Conservation (phyloP, 495 filamentous ascomycete species). For the Darksidea phi region DNA sequence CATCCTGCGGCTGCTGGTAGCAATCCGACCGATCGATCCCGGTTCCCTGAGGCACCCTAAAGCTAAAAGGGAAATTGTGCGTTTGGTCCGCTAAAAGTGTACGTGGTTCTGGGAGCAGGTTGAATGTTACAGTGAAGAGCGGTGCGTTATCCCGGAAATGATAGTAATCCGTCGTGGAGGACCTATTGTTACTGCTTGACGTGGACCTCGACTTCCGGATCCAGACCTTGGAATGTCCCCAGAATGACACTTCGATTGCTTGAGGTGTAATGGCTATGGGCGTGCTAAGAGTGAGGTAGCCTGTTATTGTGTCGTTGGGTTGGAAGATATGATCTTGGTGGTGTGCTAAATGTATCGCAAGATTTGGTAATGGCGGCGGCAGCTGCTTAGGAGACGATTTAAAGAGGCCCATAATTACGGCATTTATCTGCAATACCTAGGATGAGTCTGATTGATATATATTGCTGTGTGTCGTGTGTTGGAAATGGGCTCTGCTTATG, state of each 20-base stretch:
- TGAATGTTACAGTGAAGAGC: constrained; percentile 23
- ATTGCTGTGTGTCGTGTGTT: too few species aligned
- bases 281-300: constrained; percentile 10
- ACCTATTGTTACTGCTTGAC: background rate
- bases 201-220: constrained; percentile 7
- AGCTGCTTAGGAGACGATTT: too few species aligned
- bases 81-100: constrained; percentile 9
- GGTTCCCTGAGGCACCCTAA: constrained; percentile 22
- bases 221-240: constrained; percentile 23
- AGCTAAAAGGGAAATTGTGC: constrained; percentile 24
- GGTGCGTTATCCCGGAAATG: constrained; percentile 27
- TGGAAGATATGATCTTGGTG: constrained; percentile 14
- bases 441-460: too few species aligned
- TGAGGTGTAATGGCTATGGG: constrained; percentile 17
- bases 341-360: too few species aligned
- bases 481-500: too few species aligned
- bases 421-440: too few species aligned
- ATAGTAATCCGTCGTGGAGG: constrained; percentile 13
- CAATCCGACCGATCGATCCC: constrained; percentile 5
- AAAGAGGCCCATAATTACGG: too few species aligned
- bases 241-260: constrained; percentile 26
- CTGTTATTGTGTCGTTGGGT: constrained; percentile 21
- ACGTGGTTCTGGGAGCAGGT: constrained; percentile 11
- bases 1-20: constrained; percentile 18
- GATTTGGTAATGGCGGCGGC: too few species aligned